Base-by-base conservation (phyloP, 164 flowering plant species). In the Magnolia sinica region DNA sequence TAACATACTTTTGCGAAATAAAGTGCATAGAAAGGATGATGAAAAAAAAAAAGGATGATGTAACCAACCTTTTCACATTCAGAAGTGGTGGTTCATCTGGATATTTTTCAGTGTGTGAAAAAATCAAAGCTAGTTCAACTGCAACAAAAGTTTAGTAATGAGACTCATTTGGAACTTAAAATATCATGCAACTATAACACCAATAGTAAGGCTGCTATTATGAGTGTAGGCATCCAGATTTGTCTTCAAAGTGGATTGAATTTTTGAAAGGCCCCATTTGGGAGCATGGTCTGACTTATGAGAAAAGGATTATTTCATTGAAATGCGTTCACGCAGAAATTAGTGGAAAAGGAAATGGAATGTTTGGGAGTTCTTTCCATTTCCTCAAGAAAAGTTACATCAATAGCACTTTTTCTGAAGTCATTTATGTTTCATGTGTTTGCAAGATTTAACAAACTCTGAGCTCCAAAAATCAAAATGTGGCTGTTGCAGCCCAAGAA, bases 31-130 rank as follows among this genome's bases (percentile, higher is more conserved):
- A 68, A 68, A 13, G 8, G 20, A 27, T 29, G 58, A 7, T 51
- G 58, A 51, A 51, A 7, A 51, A 51, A 51, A 11, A 51, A 11
- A 51, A 51, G 8, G 1, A 13, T 13, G 18, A 68, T 65, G 29
- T 10, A 74, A 74, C 37, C 58, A 50, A 94, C 99, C 97, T 96
- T 84, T 77, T 88, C 64, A 92, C 87, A 82, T 84, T 87, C 76
- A 96, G 74, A 78, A 84, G 92, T 29, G 99, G 99, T 59, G 96
- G 92, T 76, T 94, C 98, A 83, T 96, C 99, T 10, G 99, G 99
- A 89, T 96, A 96, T 4, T 88, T 91, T 81, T 91, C 95, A 59
- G 99, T 91, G 86, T 96, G 99, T 0, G 97, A 86, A 89, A 96
- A 96, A 82, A 94, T 81, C 76, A 94, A 85, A 79, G 84, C 98